Conservation (phyloP, 2,329 filamentous ascomycete species). For the Sordariomycetes sp. region DNA sequence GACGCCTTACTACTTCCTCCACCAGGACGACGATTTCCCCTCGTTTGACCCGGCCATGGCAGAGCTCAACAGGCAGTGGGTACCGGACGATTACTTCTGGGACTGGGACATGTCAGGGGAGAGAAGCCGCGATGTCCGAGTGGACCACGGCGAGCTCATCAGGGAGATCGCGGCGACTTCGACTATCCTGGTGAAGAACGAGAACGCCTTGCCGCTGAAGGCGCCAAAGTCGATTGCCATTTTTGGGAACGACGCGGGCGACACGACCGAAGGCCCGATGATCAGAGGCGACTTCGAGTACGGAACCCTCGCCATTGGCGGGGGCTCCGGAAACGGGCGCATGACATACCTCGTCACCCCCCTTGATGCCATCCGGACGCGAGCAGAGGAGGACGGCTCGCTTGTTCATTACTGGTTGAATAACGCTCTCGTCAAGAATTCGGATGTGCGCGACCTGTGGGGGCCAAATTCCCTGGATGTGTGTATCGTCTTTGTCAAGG, state of each 20-base stretch:
- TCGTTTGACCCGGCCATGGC: constrained; percentile 51
- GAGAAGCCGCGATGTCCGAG: constrained; percentile 44
- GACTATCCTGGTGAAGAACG: constrained; percentile 81
- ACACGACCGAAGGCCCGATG: constrained; percentile 23
- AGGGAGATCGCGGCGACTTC: constrained; percentile 73
- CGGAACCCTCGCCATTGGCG: constrained; percentile 61
- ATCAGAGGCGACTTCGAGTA: constrained; percentile 34
- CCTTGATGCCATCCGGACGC: constrained; percentile 47
- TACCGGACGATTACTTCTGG: constrained; percentile 45
- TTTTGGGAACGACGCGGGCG: constrained; percentile 29
- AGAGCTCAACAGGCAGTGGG: constrained; percentile 43
- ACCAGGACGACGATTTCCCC: constrained; percentile 37
- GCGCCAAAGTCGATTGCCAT: constrained; percentile 43
- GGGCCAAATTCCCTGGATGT: constrained; percentile 14
- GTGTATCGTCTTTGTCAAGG: constrained; percentile 56
- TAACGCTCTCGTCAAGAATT: constrained; percentile 47
- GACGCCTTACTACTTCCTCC: constrained; percentile 42
- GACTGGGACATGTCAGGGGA: constrained; percentile 35
- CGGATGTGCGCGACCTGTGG: constrained; percentile 20
- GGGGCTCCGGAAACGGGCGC: constrained; percentile 56
- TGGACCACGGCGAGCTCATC: constrained; percentile 55
- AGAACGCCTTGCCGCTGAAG: constrained; percentile 45
- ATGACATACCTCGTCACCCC: constrained; percentile 57
- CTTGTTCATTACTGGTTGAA: constrained; percentile 19
- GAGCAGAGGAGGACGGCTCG: constrained; percentile 51